A percentile compares a stretch with the other conserved stretches of the same genome.
These are phyloP conservation scores for Trifolium pratense DNA, from an alignment of 306 rosid species.

Conservation along the genomic window DNA sequence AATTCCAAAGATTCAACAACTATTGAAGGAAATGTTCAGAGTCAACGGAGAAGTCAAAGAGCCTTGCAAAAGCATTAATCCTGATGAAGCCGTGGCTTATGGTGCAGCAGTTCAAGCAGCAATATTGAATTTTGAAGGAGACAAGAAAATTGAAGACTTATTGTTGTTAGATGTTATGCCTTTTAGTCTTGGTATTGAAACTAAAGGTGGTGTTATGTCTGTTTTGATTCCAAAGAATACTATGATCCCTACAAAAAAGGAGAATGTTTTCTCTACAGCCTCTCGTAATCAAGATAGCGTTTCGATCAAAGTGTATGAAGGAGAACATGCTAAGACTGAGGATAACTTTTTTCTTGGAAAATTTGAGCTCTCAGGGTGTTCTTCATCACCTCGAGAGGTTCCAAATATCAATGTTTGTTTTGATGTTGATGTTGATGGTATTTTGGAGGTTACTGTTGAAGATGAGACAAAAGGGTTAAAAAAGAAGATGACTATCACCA, in stretches of 20 bases:
- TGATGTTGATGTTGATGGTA: conserved; percentile 48
- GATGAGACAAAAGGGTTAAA: conserved; percentile 37
- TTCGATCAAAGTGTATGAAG: conserved; percentile 47
- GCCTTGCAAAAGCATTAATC: conserved; percentile 56
- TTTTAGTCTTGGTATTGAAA: conserved; percentile 47
- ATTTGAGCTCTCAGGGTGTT: conserved; percentile 36
- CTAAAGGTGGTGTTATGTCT: conserved; percentile 43
- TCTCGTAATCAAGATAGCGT: conserved; percentile 30
- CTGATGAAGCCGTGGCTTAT: conserved; percentile 52
- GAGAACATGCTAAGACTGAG: conserved; percentile 37
- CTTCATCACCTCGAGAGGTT: conserved; percentile 16
- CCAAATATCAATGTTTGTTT: conserved; percentile 42
- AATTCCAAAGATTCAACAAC: conserved; percentile 51
- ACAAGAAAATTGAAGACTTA: conserved; percentile 41
- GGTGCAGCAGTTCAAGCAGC: conserved; percentile 58
- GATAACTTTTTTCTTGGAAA: conserved; percentile 48
- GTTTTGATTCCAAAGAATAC: conserved; percentile 50
- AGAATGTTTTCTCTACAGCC: conserved; percentile 30
- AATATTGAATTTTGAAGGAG: conserved; percentile 43
- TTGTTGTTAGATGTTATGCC: conserved; percentile 51
- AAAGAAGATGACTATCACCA: conserved; percentile 43
- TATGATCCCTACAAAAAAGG: conserved; percentile 46
- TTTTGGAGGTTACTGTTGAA: conserved; percentile 40
- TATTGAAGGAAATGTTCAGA: conserved; percentile 46
- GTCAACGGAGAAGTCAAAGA: conserved; percentile 37